Conservation (phyloP, 257 asterid species). For the Jacaranda copaia region DNA sequence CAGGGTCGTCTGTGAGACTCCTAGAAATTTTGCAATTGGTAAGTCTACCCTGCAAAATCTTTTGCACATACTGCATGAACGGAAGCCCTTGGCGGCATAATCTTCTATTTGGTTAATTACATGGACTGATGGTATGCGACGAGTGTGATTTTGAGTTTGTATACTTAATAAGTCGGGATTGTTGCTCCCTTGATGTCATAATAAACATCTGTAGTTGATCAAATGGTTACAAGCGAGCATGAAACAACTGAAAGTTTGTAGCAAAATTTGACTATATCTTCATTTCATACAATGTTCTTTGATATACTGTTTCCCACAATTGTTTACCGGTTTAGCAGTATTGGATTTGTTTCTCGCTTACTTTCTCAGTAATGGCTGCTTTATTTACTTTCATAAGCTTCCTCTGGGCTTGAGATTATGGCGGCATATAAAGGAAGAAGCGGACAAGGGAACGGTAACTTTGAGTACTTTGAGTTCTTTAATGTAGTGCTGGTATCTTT, state of each 20-base stretch:
- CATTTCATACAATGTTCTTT: background rate
- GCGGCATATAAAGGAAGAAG: constrained; percentile 50
- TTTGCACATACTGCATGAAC: background rate
- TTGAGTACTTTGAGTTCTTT: background rate
- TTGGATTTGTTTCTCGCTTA: background rate
- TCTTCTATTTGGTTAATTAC: background rate
- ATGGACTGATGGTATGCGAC: background rate
- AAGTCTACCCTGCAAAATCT: constrained; percentile 20
- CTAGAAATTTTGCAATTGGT: constrained; percentile 59
- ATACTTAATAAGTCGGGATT: background rate
- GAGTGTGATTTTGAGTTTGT: background rate
- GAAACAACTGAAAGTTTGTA: background rate
- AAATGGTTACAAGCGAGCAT: background rate
- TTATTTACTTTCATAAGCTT: constrained; percentile 37
- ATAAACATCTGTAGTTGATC: background rate
- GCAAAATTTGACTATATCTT: background rate
- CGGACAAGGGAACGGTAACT: constrained; percentile 53
- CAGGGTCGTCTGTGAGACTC: constrained; percentile 40
- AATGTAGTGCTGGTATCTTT: background rate
- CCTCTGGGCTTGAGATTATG: constrained; percentile 53
- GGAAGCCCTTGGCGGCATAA: background rate
- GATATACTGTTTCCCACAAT: background rate
- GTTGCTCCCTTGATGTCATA: background rate
- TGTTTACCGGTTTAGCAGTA: background rate
- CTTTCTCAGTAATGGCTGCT: constrained; percentile 18